phyloP scores from a whole-genome alignment of 805 yeast genomes.

The Saccharomycopsis amapae region DNA sequence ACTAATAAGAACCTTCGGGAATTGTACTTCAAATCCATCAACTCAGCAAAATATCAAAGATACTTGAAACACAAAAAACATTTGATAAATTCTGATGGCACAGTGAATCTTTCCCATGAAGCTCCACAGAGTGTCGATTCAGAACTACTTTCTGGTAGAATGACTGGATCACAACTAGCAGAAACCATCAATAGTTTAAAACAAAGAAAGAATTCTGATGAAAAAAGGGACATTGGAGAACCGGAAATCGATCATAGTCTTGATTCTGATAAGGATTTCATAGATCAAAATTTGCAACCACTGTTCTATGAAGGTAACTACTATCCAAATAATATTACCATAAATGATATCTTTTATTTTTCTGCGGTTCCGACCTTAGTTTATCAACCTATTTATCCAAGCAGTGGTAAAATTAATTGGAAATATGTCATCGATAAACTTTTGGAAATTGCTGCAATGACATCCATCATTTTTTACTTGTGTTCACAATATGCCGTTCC shows the following conservation, averaged over 20 bases:
- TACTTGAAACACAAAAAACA: conserved; percentile 9
- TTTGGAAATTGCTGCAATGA: conserved; percentile 29
- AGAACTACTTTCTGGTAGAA: conserved; percentile 12
- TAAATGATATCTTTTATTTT: conserved; percentile 31
- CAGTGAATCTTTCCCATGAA: conserved; percentile 12
- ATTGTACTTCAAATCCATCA: conserved; percentile 25
- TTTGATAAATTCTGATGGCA: conserved; percentile 17
- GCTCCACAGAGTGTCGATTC: background rate
- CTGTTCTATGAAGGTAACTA: conserved; percentile 27
- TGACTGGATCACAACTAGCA: conserved; percentile 20
- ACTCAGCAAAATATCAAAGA: conserved; percentile 15
- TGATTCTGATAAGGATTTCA: background rate
- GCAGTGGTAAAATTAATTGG: conserved; percentile 27
- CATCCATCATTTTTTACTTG: conserved; percentile 32
- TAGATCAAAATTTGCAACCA: conserved; percentile 27
- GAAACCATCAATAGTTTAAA: conserved; percentile 14
- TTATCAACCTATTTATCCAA: conserved; percentile 43
- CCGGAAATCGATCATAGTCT: background rate
- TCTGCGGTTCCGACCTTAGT: conserved; percentile 42
- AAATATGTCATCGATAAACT: conserved; percentile 30
- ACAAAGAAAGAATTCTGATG: conserved; percentile 6
- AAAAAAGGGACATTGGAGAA: no score
- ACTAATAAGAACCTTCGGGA: conserved; percentile 39
- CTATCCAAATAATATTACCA: conserved; percentile 36
- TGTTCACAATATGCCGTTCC: conserved; percentile 38